phyloP scores from a whole-genome alignment of 352 stramenopile genomes.

The Phytophthora hybrid region DNA sequence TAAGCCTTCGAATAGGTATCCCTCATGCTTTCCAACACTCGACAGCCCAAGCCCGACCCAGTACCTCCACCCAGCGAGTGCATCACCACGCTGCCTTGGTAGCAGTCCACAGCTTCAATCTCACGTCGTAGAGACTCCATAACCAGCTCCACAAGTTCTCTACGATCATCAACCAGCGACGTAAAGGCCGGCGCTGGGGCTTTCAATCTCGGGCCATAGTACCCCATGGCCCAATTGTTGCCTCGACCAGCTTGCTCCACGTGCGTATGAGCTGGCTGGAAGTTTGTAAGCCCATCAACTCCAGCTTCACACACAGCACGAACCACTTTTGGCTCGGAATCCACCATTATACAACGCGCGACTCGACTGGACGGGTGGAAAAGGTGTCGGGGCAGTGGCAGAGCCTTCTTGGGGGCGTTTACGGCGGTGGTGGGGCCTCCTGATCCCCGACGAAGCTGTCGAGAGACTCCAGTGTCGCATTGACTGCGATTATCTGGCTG shows the following conservation, averaged over 20 bases:
- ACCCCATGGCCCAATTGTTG: conserved; percentile 93
- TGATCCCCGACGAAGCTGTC: conserved; percentile 6
- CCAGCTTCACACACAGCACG: conserved; percentile 34
- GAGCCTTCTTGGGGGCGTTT: conserved; percentile 10
- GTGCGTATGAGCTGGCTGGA: conserved; percentile 58
- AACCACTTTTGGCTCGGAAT: conserved; percentile 84
- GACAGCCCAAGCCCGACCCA: conserved; percentile 81
- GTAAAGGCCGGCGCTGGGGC: conserved; percentile 38
- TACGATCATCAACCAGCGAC: conserved; percentile 43
- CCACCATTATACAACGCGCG: conserved; percentile 79
- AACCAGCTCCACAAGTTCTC: conserved; percentile 65
- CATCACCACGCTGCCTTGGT: conserved; percentile 79
- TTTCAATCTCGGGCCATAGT: conserved; percentile 45
- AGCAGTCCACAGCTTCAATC: conserved; percentile 73
- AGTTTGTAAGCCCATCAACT: conserved; percentile 5
- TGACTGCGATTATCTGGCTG: neutral
- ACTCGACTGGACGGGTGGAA: conserved; percentile 52
- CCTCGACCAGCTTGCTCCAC: conserved; percentile 77
- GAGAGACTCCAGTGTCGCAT: neutral
- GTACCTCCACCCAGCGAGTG: conserved; percentile 88
- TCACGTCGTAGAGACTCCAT: conserved; percentile 84
- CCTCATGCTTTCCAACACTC: conserved; percentile 81
- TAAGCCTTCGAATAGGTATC: conserved; percentile 82
- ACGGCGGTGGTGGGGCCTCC: neutral
- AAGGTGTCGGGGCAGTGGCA: conserved; percentile 49